Base-by-base conservation (phyloP, 2,329 filamentous ascomycete species). In the Cordyceps militaris region DNA sequence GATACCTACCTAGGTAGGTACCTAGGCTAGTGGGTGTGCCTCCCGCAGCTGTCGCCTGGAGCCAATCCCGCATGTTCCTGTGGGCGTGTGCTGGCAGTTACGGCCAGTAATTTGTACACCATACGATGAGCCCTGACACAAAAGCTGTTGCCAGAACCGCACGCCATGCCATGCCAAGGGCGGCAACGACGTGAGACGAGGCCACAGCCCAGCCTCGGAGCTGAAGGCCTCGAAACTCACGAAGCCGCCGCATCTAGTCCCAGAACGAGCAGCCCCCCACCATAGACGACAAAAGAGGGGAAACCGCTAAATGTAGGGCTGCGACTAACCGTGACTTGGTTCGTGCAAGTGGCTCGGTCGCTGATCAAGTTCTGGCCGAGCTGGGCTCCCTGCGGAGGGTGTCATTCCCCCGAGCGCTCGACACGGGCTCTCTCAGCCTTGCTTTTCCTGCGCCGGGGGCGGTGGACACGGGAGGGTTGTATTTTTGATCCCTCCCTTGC, bases 271-370 rank as follows among this genome's bases (percentile, higher is more conserved):
- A n/a, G 3, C 14, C n/a, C n/a, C 13, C 48, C 48, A n/a, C 48
- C 23, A 38, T 21, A 52, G 50, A 42, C 50, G 50, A 52, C 19
- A 24, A 44, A 16, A 34, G n/a, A 42, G 50, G 26, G 26, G 38
- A 21, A 36, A 19, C 50, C 21, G n/a, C 26, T 44, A 53, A 30
- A 32, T 44, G 43, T 53, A 53, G 38, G 50, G 50, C 50, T 53
- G 38, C 50, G 9, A 11, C 26, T 30, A n/a, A n/a, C 34, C 34
- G 8, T n/a, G n/a, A 11, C 11, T 49, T 40, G 16, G 10, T 34
- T 47, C 44, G 16, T n/a, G n/a, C n/a, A n/a, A n/a, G n/a, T n/a
- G n/a, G n/a, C n/a, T n/a, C n/a, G n/a, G n/a, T n/a, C n/a, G n/a
- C n/a, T n/a, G n/a, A n/a, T n/a, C n/a, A n/a, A n/a, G n/a, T n/a